A percentile compares a stretch with the other conserved stretches of the same genome.
phyloP scores from a whole-genome alignment of 2,329 filamentous ascomycete species.

The Pestalotiopsis sp. region DNA sequence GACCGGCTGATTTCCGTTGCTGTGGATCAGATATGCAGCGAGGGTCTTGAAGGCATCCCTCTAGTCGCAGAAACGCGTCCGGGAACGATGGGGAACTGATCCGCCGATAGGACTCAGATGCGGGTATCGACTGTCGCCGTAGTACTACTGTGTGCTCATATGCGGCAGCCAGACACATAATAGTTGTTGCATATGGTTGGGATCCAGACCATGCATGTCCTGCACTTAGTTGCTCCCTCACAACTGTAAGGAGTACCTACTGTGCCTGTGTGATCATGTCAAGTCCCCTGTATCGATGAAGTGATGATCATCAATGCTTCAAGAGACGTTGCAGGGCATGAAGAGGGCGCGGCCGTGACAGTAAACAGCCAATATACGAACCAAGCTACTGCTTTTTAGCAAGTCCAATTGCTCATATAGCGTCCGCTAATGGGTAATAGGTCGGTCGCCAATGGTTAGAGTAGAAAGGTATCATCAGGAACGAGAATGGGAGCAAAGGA shows the following conservation, averaged over 20 bases:
- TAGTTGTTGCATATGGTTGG: neutral
- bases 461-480: neutral
- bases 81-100: neutral
- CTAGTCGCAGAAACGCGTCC: neutral
- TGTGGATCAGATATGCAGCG: constrained; percentile 2
- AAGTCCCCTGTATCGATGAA: no score
- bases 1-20: constrained; percentile 1
- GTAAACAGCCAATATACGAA: no score
- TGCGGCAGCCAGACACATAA: neutral
- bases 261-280: neutral
- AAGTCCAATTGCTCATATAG: no score
- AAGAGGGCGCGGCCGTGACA: no score
- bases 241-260: neutral
- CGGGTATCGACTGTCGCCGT: neutral
- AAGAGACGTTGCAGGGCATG: no score
- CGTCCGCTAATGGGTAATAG: no score
- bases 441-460: no score
- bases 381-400: no score
- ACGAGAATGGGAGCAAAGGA: neutral
- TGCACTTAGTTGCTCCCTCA: neutral
- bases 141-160: neutral
- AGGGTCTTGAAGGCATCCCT: neutral
- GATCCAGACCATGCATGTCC: neutral
- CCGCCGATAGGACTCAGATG: neutral
- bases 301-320: no score